These are phyloP conservation scores for Xylaria hypoxylon DNA, from an alignment of 2,329 filamentous ascomycete species.

Conservation along the genomic window DNA sequence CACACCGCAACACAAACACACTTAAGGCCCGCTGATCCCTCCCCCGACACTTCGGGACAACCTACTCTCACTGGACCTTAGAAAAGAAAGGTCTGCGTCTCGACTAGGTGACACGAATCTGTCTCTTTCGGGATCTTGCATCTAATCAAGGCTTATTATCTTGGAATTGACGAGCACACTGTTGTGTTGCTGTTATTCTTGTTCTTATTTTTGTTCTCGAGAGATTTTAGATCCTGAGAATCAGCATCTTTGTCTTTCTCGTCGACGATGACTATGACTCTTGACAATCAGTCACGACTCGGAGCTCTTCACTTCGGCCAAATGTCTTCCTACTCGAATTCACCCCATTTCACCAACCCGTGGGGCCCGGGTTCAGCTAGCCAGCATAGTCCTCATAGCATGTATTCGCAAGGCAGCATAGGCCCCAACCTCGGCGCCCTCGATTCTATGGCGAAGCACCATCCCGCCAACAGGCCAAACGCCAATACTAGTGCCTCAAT, in stretches of 20 bases:
- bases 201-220: slow-evolving; percentile 28
- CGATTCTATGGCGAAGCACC: slow-evolving; percentile 68
- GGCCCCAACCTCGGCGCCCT: slow-evolving; percentile 68
- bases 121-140: slow-evolving; percentile 59
- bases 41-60: slow-evolving; percentile 55
- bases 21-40: slow-evolving; percentile 73
- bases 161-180: slow-evolving; percentile 29
- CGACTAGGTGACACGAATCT: slow-evolving; percentile 57
- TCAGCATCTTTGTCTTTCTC: slow-evolving; percentile 39
- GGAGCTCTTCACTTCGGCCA: slow-evolving; percentile 83
- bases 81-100: slow-evolving; percentile 51
- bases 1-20: slow-evolving; percentile 54
- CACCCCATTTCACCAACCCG: slow-evolving; percentile 89
- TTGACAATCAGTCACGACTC: slow-evolving; percentile 89
- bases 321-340: slow-evolving; percentile 74
- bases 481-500: slow-evolving; percentile 70
- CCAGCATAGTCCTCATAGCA: slow-evolving; percentile 66
- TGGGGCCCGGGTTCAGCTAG: slow-evolving; percentile 75
- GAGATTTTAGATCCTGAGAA: slow-evolving; percentile 46
- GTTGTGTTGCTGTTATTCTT: slow-evolving; percentile 15
- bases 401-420: slow-evolving; percentile 71
- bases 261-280: slow-evolving; percentile 89
- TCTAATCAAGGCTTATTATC: slow-evolving; percentile 59
- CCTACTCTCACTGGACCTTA: slow-evolving; percentile 52
- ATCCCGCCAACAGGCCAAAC: slow-evolving; percentile 65